These are phyloP conservation scores for Ceratocystis huliohia DNA, from an alignment of 2,329 filamentous ascomycete genomes.

Conservation along the genomic window DNA sequence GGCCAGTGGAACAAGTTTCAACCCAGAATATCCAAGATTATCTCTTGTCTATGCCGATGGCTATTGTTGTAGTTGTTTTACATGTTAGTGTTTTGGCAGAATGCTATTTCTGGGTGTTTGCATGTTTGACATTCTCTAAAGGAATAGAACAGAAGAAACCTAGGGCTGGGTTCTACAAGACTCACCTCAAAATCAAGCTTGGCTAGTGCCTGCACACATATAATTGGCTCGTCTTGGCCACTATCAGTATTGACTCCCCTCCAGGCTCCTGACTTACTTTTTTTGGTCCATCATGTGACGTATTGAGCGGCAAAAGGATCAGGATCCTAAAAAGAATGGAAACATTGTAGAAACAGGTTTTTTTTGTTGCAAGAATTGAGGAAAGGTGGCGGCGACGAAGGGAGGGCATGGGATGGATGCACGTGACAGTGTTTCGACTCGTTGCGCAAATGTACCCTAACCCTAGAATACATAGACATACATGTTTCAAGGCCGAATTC, in stretches of 20 bases:
- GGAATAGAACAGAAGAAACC: slow-evolving; percentile 6
- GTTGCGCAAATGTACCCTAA: background rate
- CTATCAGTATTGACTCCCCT: background rate
- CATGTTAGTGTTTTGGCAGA: background rate
- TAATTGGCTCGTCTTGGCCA: background rate
- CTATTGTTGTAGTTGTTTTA: background rate
- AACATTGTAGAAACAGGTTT: slow-evolving; percentile 7
- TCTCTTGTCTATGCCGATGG: background rate
- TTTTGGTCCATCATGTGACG: background rate
- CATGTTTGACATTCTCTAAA: slow-evolving; percentile 3
- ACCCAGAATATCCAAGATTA: background rate
- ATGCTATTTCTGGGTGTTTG: background rate
- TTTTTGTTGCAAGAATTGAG: background rate
- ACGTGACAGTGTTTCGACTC: background rate
- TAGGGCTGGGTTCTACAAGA: background rate
- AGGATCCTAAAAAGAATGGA: background rate
- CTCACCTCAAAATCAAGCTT: no score
- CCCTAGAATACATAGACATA: background rate
- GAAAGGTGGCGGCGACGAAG: background rate
- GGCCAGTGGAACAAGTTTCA: background rate
- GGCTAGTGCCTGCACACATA: no score
- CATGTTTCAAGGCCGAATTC: no score
- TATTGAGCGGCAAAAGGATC: background rate
- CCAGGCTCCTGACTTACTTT: background rate
- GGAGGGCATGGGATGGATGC: background rate